Evolutionary conservation across 768 basidiomycete species (phyloP).

Genomic region (Lanmaoa rubissima): DNA sequence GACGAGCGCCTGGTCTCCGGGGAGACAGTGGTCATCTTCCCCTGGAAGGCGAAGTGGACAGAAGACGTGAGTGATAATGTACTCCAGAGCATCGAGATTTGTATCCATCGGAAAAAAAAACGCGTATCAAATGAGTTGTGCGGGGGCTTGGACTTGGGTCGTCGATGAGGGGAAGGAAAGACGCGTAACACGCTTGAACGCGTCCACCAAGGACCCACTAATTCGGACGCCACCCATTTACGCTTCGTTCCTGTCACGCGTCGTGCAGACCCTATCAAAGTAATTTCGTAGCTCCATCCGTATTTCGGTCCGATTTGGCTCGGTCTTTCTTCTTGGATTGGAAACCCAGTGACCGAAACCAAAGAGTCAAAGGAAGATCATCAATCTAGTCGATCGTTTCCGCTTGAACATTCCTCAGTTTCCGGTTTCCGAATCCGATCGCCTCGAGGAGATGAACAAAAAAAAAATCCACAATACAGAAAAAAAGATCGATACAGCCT

Average conservation of each 20-base stretch:
- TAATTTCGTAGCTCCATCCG: no score
- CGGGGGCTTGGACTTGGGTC: background rate
- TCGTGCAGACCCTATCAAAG: no score
- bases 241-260: no score
- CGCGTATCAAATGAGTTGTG: no score
- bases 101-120: background rate
- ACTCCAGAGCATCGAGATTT: constrained; percentile 9
- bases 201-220: background rate
- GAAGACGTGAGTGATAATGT: constrained; percentile 41
- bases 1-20: constrained; percentile 29
- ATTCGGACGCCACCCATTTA: no score
- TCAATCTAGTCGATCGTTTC: no score
- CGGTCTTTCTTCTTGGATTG: no score
- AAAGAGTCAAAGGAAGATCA: no score
- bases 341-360: no score
- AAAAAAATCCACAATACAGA: constrained; percentile 17
- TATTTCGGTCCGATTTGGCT: no score
- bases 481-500: constrained; percentile 21
- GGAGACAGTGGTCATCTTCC: constrained; percentile 26
- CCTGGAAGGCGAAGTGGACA: constrained; percentile 40
- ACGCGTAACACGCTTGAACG: background rate
- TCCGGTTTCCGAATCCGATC: background rate
- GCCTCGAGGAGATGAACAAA: background rate
- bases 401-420: no score
- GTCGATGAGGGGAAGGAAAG: background rate